Evolutionary conservation across 495 filamentous ascomycete genomes (phyloP), one percentile per base, ranked within the genome.

Genomic region (Tetracladium setigerum): DNA sequence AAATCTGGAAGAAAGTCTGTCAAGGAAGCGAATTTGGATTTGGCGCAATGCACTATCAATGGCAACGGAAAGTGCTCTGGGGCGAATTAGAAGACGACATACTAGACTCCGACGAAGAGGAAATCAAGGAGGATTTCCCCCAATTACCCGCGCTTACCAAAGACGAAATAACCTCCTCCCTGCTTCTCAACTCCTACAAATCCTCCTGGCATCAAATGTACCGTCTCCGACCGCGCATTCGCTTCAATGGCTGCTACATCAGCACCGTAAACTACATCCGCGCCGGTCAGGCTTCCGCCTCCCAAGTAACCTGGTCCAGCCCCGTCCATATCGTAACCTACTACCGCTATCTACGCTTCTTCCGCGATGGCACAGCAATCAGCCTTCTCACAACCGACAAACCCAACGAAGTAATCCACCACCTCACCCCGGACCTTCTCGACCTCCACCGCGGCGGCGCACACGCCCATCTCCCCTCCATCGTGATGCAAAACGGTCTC

Each of bases 241-340:
- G 92, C 22, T 98, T 92, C 67, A 89, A 89, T 51, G 92, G 92
- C 12, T 82, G 86, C 62, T 98, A 98, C 68, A 98, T 98, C 65
- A 83, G 78, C 63, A 97, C 92, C 0, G 87, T 95, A 39, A 97
- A 97, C 67, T 98, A 98, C 65, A 80, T 84, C 30, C 85, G 92
- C 1, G 67, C 87, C 1, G 92, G 92, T 41, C 81, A 57, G 65
- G 78, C 54, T 65, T 75, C 52, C 52, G 68, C 50, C 67, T 73
- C 65, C 66, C 75, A 61, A 64, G 61, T 61, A 43, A 81, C 54
- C 59, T 94, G 87, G 87, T 81, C 81, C 60, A 82, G 78, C 16
- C 92, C 94, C 11, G 84, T 97, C 15, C 89, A 91, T 58, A 95
- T 96, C 43, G 89, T 98, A 31, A 98, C 92, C 0, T 98, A 97